phyloP scores from a whole-genome alignment of 495 filamentous ascomycete species.

The Penicillium ucsense region DNA sequence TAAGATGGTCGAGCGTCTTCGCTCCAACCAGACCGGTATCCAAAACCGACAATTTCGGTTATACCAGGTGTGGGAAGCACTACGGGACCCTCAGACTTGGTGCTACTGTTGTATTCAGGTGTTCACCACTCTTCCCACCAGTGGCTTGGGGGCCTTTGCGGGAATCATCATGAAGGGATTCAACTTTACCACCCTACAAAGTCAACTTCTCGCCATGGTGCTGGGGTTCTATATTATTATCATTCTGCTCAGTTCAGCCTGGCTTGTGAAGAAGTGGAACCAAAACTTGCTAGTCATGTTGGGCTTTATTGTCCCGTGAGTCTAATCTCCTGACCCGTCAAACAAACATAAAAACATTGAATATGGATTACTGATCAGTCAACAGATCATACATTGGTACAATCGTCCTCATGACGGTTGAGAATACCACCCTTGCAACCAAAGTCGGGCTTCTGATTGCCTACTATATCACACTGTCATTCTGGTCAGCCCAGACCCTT shows the following conservation, averaged over 20 bases:
- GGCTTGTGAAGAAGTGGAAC: constrained; percentile 50
- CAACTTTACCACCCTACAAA: constrained; percentile 33
- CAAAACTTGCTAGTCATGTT: constrained; percentile 60
- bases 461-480: constrained; percentile 52
- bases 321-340: neutral
- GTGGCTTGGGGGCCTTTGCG: constrained; percentile 56
- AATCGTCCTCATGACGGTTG: constrained; percentile 52
- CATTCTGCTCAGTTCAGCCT: constrained; percentile 51
- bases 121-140: constrained; percentile 58
- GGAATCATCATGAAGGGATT: constrained; percentile 48
- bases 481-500: constrained; percentile 48
- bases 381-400: constrained; percentile 46
- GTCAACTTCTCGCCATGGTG: constrained; percentile 52
- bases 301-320: constrained; percentile 54
- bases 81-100: constrained; percentile 35
- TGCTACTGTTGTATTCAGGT: constrained; percentile 47
- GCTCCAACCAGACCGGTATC: constrained; percentile 44
- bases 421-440: constrained; percentile 34
- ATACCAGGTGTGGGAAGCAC: constrained; percentile 35
- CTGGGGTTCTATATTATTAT: constrained; percentile 55
- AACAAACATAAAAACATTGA: too few relatives aligned
- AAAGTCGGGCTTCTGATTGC: constrained; percentile 50
- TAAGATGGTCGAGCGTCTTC: constrained; percentile 39
- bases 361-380: neutral
- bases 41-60: constrained; percentile 41